These are phyloP conservation scores for Alternaria brassicae DNA, from an alignment of 2,329 filamentous ascomycete species.

Conservation along the genomic window DNA sequence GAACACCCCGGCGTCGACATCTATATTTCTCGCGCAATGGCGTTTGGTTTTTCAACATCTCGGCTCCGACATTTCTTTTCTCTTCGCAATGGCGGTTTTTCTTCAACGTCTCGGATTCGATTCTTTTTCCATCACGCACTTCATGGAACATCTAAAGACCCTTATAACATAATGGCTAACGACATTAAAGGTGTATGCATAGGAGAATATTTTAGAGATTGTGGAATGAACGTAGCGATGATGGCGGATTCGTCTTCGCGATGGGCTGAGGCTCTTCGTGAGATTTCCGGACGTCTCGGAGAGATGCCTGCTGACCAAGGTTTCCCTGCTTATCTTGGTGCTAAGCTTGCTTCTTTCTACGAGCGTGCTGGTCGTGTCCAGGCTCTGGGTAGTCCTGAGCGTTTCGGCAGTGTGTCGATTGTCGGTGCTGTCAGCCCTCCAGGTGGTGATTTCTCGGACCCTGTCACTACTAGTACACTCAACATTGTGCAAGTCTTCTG, in stretches of 20 bases:
- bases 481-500: conserved; percentile 99
- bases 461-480: conserved; percentile 90
- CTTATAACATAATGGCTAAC: too few relatives aligned
- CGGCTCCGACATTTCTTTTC: too few relatives aligned
- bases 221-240: conserved; percentile 98
- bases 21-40: background rate
- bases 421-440: conserved; percentile 97
- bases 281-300: conserved; percentile 96
- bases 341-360: conserved; percentile 98
- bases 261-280: conserved; percentile 98
- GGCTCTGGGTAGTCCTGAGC: conserved; percentile 85
- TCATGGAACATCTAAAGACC: too few relatives aligned
- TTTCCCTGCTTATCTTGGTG: conserved; percentile 96
- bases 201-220: conserved; percentile 95
- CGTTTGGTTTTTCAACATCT: too few relatives aligned
- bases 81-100: too few relatives aligned
- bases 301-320: conserved; percentile 99
- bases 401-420: conserved; percentile 92
- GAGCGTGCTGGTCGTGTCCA: conserved; percentile 91
- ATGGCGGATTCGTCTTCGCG: conserved; percentile 99
- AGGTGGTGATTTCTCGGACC: conserved; percentile 98
- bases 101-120: too few relatives aligned
- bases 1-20: too few relatives aligned
- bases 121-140: too few relatives aligned
- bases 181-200: conserved; percentile 52